phyloP scores from a whole-genome alignment of 257 asterid species.

The Rehmannia glutinosa region DNA sequence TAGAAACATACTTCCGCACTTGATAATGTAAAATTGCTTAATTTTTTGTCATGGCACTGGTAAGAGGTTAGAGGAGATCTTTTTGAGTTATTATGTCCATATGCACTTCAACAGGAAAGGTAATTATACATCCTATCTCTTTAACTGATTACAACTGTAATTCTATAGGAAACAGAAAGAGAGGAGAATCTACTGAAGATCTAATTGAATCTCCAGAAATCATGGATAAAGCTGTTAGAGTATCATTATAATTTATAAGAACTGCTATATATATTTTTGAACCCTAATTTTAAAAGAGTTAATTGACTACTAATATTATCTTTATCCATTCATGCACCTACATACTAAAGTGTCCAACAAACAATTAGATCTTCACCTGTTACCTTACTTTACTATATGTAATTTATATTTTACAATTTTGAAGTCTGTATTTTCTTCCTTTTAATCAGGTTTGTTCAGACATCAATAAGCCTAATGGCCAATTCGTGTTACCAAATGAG shows the following conservation, averaged over 20 bases:
- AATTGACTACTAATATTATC: neutral
- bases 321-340: neutral
- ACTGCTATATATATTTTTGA: neutral
- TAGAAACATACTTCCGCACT: neutral
- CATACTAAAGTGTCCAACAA: neutral
- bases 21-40: neutral
- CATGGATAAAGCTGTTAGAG: neutral
- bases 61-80: neutral
- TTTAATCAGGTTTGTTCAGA: slow-evolving; percentile 84
- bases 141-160: neutral
- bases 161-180: neutral
- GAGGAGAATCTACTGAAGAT: neutral
- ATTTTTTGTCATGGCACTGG: neutral
- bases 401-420: neutral
- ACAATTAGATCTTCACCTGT: neutral
- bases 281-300: neutral
- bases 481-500: slow-evolving; percentile 79
- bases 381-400: neutral
- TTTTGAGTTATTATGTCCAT: neutral
- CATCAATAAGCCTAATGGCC: slow-evolving; percentile 97
- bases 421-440: neutral
- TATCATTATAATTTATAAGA: no score
- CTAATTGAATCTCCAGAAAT: neutral
- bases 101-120: neutral
- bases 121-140: neutral